A percentile compares a stretch with the other conserved stretches of the same genome.
phyloP scores from a whole-genome alignment of 1,284 basidiomycete genomes.

The Cutaneotrichosporon sp. region DNA sequence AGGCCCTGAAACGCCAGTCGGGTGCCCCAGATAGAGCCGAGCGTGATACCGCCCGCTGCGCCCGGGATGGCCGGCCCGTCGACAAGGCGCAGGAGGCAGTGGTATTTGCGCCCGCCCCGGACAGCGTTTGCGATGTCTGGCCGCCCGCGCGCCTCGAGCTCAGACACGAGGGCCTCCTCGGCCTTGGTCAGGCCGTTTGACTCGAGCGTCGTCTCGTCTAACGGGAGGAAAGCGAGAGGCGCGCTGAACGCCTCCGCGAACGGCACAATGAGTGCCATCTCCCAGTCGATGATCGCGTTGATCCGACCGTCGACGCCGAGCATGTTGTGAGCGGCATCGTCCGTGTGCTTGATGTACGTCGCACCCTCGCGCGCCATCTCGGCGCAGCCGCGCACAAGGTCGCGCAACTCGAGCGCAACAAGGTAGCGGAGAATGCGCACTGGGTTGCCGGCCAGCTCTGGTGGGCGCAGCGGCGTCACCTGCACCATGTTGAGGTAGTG shows the following conservation, averaged over 20 bases:
- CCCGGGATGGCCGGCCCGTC: conserved; percentile 9
- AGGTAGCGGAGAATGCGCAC: conserved; percentile 10
- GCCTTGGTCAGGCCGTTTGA: conserved; percentile 7
- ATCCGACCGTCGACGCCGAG: conserved; percentile 8
- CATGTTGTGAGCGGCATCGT: conserved; percentile 12
- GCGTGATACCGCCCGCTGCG: neutral
- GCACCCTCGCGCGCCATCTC: conserved; percentile 5
- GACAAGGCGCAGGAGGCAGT: neutral
- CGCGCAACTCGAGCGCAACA: conserved; percentile 9
- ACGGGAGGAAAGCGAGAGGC: neutral
- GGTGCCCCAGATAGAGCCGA: conserved; percentile 8
- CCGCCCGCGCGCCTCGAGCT: neutral
- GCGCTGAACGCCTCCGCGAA: conserved; percentile 11
- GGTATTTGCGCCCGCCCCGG: conserved; percentile 7
- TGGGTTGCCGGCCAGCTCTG: conserved; percentile 7
- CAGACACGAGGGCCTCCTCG: neutral
- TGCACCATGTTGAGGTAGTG: conserved; percentile 11
- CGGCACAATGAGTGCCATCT: conserved; percentile 7
- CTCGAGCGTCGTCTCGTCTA: conserved; percentile 3
- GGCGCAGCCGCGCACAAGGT: neutral
- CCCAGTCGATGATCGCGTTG: conserved; percentile 12
- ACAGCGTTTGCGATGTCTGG: conserved; percentile 5
- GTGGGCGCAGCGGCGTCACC: conserved; percentile 7
- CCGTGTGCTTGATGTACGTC: conserved; percentile 11
- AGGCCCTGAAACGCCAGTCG: conserved; percentile 5